A percentile compares a stretch with the other conserved stretches of the same genome.
Evolutionary conservation across 257 asterid genomes (phyloP).

Genomic region (Nicotiana knightiana): DNA sequence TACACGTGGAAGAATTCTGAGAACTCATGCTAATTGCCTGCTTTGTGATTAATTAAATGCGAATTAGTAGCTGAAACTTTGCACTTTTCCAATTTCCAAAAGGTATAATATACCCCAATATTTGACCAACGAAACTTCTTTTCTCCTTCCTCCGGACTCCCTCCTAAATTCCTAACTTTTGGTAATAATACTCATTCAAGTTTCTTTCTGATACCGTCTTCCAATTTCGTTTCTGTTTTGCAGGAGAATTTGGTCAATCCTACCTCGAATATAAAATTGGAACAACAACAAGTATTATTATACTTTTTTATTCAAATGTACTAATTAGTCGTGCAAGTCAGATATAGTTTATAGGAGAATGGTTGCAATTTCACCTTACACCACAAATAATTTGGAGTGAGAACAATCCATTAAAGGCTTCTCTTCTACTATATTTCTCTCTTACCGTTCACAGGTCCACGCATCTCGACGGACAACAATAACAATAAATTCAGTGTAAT

Average conservation of each 20-base stretch:
- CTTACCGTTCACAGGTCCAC: too few species aligned
- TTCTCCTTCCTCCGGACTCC: neutral
- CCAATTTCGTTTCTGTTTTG: neutral
- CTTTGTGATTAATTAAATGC: neutral
- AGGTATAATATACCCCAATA: neutral
- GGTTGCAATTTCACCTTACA: too few species aligned
- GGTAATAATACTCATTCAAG: neutral
- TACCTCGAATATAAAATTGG: neutral
- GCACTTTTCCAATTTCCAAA: neutral
- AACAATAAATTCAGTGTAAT: too few species aligned
- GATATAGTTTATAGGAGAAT: too few species aligned
- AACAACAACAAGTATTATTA: too few species aligned
- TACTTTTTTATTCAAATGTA: too few species aligned
- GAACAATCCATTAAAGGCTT: too few species aligned
- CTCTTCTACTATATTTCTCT: too few species aligned
- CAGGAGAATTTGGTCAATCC: neutral
- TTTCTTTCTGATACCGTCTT: neutral
- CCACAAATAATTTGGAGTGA: too few species aligned
- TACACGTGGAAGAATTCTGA: neutral
- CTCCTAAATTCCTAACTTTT: neutral
- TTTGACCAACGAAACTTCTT: neutral
- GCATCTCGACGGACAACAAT: too few species aligned
- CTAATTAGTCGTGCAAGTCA: too few species aligned
- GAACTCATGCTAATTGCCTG: neutral
- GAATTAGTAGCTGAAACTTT: neutral